Evolutionary conservation across 164 flowering plant genomes (phyloP).

Genomic region (Nelumbo lutea): DNA sequence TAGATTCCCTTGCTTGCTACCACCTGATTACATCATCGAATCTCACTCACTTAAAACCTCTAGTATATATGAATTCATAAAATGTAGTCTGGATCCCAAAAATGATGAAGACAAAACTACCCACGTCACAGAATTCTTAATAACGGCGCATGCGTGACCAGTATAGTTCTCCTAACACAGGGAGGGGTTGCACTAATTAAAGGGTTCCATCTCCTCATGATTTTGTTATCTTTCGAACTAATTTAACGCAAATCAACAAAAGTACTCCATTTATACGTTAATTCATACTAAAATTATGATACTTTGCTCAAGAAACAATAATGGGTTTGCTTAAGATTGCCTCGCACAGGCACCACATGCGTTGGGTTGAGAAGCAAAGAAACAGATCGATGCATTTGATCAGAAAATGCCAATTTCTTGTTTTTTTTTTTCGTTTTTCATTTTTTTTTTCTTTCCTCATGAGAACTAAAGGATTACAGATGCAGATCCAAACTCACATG

Average conservation of each 20-base stretch:
- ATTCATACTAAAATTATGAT: neutral
- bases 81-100: too few relatives aligned
- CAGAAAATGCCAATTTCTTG: neutral
- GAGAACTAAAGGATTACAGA: slow-evolving; percentile 36
- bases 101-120: neutral
- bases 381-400: neutral
- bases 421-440: neutral
- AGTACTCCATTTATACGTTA: neutral
- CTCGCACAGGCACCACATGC: neutral
- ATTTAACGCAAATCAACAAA: neutral
- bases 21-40: neutral
- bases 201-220: neutral
- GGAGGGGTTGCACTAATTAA: neutral
- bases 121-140: neutral
- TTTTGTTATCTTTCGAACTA: neutral
- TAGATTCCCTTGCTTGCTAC: neutral
- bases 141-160: neutral
- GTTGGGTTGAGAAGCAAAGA: too few relatives aligned
- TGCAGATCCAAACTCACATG: slow-evolving; percentile 94
- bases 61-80: too few relatives aligned
- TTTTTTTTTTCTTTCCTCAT: neutral
- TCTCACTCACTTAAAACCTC: neutral
- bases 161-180: neutral
- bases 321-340: neutral
- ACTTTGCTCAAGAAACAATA: neutral